Evolutionary conservation across 139 green algal genomes (phyloP).

Genomic region (Chlorella sp.): DNA sequence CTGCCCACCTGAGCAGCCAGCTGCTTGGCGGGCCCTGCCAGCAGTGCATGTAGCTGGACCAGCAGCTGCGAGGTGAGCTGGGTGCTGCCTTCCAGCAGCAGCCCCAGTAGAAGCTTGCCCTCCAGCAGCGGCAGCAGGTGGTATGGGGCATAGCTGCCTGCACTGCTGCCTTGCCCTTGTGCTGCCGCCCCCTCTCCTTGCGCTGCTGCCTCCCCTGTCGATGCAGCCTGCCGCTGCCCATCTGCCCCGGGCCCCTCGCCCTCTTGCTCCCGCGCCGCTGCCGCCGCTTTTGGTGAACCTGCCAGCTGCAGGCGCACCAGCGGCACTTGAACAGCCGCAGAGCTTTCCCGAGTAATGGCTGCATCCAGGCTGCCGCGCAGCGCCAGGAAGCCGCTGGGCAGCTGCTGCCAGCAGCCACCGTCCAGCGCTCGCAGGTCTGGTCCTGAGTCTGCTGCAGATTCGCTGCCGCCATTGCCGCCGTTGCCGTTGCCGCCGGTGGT

Average conservation of each 20-base stretch:
- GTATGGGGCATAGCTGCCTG: neutral
- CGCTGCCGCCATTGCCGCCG: neutral
- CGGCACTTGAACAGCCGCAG: neutral
- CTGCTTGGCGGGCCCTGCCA: neutral
- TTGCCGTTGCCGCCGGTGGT: neutral
- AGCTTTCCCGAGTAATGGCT: neutral
- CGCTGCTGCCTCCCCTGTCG: neutral
- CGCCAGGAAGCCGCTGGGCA: conserved; percentile 47
- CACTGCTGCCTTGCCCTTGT: neutral
- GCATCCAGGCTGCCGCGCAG: conserved; percentile 4
- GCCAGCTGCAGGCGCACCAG: conserved; percentile 14
- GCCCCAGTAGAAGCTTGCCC: conserved; percentile 21
- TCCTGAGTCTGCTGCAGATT: neutral
- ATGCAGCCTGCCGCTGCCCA: neutral
- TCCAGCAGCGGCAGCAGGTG: conserved; percentile 35
- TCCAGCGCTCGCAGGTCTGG: conserved; percentile 17
- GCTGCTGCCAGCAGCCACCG: conserved; percentile 33
- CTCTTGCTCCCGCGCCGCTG: neutral
- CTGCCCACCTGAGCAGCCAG: conserved; percentile 20
- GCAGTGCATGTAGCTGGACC: neutral
- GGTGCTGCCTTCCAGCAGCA: conserved; percentile 11
- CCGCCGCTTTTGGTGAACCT: neutral
- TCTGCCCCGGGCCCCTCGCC: no score
- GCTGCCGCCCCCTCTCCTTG: neutral
- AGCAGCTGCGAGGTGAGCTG: conserved; percentile 2